Evolutionary conservation across 176 grass and related monocot genomes (phyloP).

Genomic region (Triticum aestivum): IWGSC_CS_RefSeq_v2.1 NC_057813.1:588871293-588871792

Average conservation of each 20-base stretch:
- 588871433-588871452: background rate
- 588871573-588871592: conserved; percentile 11
- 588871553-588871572: conserved; percentile 23
- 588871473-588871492: conserved; percentile 75
- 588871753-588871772: no score
- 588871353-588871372: background rate
- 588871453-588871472: conserved; percentile 33
- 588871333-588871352: no score
- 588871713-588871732: no score
- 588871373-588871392: background rate
- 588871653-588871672: no score
- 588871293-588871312: background rate
- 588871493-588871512: conserved; percentile 83
- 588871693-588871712: no score
- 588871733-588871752: no score
- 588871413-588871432: background rate
- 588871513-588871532: conserved; percentile 65
- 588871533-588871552: conserved; percentile 59
- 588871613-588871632: background rate
- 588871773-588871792: no score
- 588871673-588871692: no score
- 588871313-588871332: background rate
- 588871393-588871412: background rate
- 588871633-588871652: background rate
- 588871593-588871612: no score